Evolutionary conservation across 306 rosid species (phyloP).

Genomic region (Vachellia collinsii): DNA sequence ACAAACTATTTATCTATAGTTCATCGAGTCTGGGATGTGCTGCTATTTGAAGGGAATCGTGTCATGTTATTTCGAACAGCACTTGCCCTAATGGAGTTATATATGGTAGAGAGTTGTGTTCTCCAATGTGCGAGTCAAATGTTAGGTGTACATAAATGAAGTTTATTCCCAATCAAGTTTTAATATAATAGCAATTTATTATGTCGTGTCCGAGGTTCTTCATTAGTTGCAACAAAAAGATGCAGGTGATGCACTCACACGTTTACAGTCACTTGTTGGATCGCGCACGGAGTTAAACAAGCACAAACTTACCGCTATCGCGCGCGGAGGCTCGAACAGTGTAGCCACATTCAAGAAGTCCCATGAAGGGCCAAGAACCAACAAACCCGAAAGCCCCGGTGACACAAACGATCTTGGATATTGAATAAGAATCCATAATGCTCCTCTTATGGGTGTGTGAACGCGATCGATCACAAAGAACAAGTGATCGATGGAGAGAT

Average conservation of each 20-base stretch:
- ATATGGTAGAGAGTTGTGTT: slow-evolving; percentile 64
- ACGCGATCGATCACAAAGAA: not conserved
- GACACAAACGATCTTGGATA: not conserved
- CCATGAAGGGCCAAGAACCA: not conserved
- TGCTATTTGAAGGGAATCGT: slow-evolving; percentile 89
- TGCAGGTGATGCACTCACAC: slow-evolving; percentile 94
- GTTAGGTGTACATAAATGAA: slow-evolving; percentile 21
- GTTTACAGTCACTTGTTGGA: slow-evolving; percentile 74
- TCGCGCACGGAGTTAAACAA: no score
- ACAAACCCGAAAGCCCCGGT: not conserved
- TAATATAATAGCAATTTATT: slow-evolving; percentile 4
- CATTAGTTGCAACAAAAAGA: slow-evolving; percentile 82
- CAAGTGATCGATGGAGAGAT: not conserved
- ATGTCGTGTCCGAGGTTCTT: slow-evolving; percentile 65
- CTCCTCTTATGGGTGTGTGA: not conserved
- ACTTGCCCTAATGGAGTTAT: slow-evolving; percentile 85
- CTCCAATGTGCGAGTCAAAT: slow-evolving; percentile 22
- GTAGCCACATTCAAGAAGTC: not conserved
- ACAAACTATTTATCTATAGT: slow-evolving; percentile 70
- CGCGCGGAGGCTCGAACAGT: not conserved
- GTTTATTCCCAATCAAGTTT: slow-evolving; percentile 15
- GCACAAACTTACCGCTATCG: not conserved
- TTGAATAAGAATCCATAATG: not conserved
- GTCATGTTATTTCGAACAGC: slow-evolving; percentile 96
- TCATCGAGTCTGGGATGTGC: slow-evolving; percentile 95